Evolutionary conservation across 2,329 filamentous ascomycete species (phyloP).

Genomic region (Arthrobotrys sphaeroides): DNA sequence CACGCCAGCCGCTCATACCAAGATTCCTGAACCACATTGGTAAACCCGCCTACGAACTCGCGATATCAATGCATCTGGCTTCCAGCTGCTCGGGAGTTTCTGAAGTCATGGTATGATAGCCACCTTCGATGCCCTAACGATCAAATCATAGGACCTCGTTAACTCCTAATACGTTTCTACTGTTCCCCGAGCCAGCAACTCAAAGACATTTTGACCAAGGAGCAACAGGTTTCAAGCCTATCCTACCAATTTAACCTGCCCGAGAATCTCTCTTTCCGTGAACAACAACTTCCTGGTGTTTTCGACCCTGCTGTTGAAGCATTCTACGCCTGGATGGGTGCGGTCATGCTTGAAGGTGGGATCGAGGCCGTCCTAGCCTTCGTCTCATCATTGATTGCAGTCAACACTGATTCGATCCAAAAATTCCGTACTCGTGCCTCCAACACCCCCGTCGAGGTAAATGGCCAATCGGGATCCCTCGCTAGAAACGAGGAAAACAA

Average conservation of each 20-base stretch:
- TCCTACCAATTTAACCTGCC: background rate
- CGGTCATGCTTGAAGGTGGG: constrained; percentile 1
- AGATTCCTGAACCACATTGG: constrained; percentile 27
- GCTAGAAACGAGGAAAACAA: background rate
- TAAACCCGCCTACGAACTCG: constrained; percentile 20
- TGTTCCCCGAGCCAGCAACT: background rate
- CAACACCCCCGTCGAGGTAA: background rate
- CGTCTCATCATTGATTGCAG: background rate
- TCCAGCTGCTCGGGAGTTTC: background rate
- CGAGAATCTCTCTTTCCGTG: background rate
- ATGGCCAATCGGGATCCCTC: background rate
- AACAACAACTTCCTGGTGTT: background rate
- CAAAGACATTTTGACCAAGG: background rate
- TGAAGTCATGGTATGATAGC: background rate
- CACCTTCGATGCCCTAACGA: background rate
- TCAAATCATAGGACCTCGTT: too few species aligned
- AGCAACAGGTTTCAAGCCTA: background rate
- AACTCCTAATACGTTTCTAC: background rate
- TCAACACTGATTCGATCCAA: background rate
- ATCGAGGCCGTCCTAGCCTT: background rate
- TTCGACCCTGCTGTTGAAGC: background rate
- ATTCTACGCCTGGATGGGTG: constrained; percentile 39
- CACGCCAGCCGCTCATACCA: constrained; percentile 3
- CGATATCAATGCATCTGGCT: constrained; percentile 1
- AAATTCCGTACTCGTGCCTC: background rate